Base-by-base conservation (phyloP, 1,284 basidiomycete genomes). In the Ceratobasidium sp. region DNA sequence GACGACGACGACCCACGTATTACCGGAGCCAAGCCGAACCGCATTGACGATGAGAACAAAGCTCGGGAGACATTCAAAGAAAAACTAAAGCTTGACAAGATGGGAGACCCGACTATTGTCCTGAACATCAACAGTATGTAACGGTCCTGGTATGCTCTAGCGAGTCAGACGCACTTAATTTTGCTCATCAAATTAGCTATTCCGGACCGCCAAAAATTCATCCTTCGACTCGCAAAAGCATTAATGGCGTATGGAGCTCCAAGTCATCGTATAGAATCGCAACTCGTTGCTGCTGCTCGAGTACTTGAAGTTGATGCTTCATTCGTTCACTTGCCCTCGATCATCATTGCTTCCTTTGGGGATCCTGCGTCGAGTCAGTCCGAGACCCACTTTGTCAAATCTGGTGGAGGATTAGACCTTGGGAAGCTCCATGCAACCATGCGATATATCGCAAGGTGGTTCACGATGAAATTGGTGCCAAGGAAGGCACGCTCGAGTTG, bases 261-360 rank as follows among this genome's bases (percentile, higher is more conserved):
- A 0, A 87, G 87, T 20, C 88, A 90, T 77, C 86, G 88, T 49
- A 85, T 90, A 73, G 88, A 89, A 75, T 84, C 86, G 0, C 88
- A 89, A 75, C 83, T 90, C 8, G 77, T 82, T 2, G 89, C 93
- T 2, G 91, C 91, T 5, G 90, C 92, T 0, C 83, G 87, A 22
- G 92, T 94, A 68, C 85, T 95, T 13, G 90, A 93, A 75, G 86
- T 95, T 50, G 86, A 93, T 75, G 91, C 90, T 38, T 89, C 91
- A 75, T 92, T 92, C 74, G 87, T 91, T 43, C 88, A 93, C 77
- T 82, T 93, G 15, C 92, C 92, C 6, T 86, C 85, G 12, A 86
- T 93, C 73, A 90, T 94, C 71, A 91, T 94, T 71, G 90, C 88
- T 71, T 90, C 88, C 52, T 94, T 94, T 76, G 90, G 89, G 1